A percentile compares a stretch with the other conserved stretches of the same genome.
Evolutionary conservation across 2,329 filamentous ascomycete species (phyloP).

Genomic region (Venturia oleaginea): DNA sequence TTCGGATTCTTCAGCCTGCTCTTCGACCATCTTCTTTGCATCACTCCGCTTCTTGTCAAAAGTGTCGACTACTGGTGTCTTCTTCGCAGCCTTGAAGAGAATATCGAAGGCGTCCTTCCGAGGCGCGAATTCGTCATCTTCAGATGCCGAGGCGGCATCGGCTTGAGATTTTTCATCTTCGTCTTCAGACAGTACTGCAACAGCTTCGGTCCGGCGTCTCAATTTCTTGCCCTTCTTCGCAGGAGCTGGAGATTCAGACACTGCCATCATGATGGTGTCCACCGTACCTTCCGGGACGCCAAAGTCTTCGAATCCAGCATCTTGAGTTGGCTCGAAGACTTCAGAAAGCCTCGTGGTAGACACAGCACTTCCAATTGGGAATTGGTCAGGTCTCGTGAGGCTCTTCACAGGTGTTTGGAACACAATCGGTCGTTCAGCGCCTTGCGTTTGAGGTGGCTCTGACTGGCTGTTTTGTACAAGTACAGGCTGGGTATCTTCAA

Average conservation of each 20-base stretch:
- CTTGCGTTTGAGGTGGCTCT: not conserved
- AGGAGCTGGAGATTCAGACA: slow-evolving; percentile 57
- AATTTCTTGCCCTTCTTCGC: slow-evolving; percentile 47
- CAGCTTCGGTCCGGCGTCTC: slow-evolving; percentile 28
- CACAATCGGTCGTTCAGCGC: not conserved
- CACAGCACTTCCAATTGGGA: slow-evolving; percentile 12
- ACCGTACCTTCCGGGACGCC: slow-evolving; percentile 58
- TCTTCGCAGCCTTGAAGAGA: slow-evolving; percentile 49
- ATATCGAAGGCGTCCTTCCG: slow-evolving; percentile 11
- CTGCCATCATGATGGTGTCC: slow-evolving; percentile 55
- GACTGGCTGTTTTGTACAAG: slow-evolving; percentile 10
- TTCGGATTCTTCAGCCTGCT: slow-evolving; percentile 94
- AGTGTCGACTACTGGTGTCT: slow-evolving; percentile 50
- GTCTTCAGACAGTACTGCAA: slow-evolving; percentile 35
- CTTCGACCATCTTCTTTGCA: slow-evolving; percentile 78
- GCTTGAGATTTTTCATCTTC: slow-evolving; percentile 23
- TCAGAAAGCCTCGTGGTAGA: slow-evolving; percentile 57
- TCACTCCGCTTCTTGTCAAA: slow-evolving; percentile 83
- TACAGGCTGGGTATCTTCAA: slow-evolving; percentile 2
- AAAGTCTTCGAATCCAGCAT: slow-evolving; percentile 62
- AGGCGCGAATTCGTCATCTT: not conserved
- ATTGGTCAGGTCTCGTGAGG: not conserved
- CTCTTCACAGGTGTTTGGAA: slow-evolving; percentile 2
- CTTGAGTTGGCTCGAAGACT: slow-evolving; percentile 69
- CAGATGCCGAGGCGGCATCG: not conserved